These are phyloP conservation scores for Oryza brachyantha DNA, from an alignment of 176 grass and related monocot species.

Conservation along the genomic window DNA sequence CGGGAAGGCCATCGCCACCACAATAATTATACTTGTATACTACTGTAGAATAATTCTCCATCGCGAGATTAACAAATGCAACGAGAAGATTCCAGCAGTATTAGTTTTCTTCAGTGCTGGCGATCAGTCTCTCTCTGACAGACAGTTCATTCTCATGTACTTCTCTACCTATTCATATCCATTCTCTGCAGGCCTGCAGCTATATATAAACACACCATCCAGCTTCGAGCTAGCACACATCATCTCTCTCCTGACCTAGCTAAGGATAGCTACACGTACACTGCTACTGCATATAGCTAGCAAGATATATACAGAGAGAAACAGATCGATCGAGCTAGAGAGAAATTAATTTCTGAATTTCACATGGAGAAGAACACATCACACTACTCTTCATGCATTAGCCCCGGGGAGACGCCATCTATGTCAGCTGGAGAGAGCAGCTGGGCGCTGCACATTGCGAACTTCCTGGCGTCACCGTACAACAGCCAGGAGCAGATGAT, in stretches of 20 bases:
- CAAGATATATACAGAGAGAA: not conserved
- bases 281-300: not conserved
- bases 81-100: constrained; percentile 34
- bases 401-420: constrained; percentile 6
- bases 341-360: not conserved
- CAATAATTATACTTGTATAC: not conserved
- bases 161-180: not conserved
- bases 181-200: not conserved
- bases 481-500: constrained; percentile 10
- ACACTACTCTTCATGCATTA: constrained; percentile 35
- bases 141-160: constrained; percentile 40
- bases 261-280: not conserved
- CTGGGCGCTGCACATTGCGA: constrained; percentile 49
- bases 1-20: too few species aligned
- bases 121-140: constrained; percentile 30
- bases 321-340: not conserved
- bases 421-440: constrained; percentile 47
- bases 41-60: constrained; percentile 1
- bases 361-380: constrained; percentile 42
- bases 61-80: not conserved
- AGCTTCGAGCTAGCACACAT: not conserved
- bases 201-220: not conserved
- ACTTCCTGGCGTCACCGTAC: constrained; percentile 27
- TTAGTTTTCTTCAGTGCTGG: not conserved
- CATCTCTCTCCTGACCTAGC: not conserved